Base-by-base conservation (phyloP, 768 basidiomycete species). In the Macrocybe gigantea region DNA sequence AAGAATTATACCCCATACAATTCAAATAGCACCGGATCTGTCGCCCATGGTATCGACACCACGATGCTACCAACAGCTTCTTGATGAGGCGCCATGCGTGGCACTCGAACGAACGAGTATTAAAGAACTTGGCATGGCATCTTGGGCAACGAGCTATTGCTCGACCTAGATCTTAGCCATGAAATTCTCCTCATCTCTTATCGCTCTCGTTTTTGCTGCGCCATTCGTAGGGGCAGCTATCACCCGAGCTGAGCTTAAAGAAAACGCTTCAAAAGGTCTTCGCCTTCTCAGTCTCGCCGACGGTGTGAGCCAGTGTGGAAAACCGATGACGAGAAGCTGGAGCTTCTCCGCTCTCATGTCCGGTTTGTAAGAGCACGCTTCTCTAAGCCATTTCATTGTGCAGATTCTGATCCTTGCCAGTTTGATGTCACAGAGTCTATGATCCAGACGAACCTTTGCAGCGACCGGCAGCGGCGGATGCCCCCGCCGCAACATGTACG, bases 391-490 rank as follows among this genome's bases (percentile, higher is more conserved):
- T 11, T 5, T 52, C 41, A 12, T 22, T 14, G 22, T 22, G 22
- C 11, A 13, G 14, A 35, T 14, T 38, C 10, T 33, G 8, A 44
- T 15, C 33, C 44, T 10, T 32, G 6, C 15, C 47, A 67, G 65
- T 63, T 67, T 49, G 66, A 67, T 36, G 57, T 66, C 14, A 66
- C 65, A 5, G 62, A 10, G 54, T 58, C 32, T 67, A 64, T 37
- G 61, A 61, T 8, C 51, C 55, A 6, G 49, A 57, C 9, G 49
- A 54, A 38, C 46, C 38, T 13, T 41, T 41, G 49, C 41, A 31
- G 44, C 31, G 39, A 48, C 22, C 10, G 14, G 41, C 22, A 11
- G 38, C 42, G 14, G 41, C 38, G 8, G 48, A 50, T 13, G 46
- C 49, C 2, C 49, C 53, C 13, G 34, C 38, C 13, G 53, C 42